Conservation (phyloP, 2,329 filamentous ascomycete genomes). For the Fusarium pseudoanthophilum region DNA sequence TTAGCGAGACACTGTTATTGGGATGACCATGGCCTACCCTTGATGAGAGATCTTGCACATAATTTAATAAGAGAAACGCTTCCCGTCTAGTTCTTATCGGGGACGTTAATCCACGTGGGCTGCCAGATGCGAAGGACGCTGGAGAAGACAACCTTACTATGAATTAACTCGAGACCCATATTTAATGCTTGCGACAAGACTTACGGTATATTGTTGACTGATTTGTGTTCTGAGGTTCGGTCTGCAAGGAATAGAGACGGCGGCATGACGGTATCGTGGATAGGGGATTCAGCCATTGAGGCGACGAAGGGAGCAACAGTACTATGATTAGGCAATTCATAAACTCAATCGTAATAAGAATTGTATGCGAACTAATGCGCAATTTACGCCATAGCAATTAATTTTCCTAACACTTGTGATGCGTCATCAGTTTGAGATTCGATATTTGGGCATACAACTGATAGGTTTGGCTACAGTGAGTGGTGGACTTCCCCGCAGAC, state of each 20-base stretch:
- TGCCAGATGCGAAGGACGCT: neutral
- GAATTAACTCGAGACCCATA: accelerated
- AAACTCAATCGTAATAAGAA: too few relatives aligned
- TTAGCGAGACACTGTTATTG: neutral
- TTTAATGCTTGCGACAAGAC: accelerated
- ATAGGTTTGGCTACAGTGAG: too few relatives aligned
- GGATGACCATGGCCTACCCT: neutral
- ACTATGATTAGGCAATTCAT: neutral
- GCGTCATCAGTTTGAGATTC: too few relatives aligned
- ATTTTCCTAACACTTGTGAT: too few relatives aligned
- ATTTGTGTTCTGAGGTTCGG: neutral
- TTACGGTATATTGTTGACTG: neutral
- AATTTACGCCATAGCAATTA: too few relatives aligned
- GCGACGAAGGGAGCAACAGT: neutral
- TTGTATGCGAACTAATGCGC: too few relatives aligned
- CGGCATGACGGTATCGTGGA: neutral
- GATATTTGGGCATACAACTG: too few relatives aligned
- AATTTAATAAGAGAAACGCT: neutral
- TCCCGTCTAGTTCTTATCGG: neutral
- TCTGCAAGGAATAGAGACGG: neutral
- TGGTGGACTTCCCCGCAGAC: neutral
- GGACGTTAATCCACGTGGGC: neutral
- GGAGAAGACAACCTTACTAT: neutral
- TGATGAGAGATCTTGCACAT: neutral
- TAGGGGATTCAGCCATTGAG: neutral